Base-by-base conservation (phyloP, 129 eudicot species). In the Calendula officinalis region DNA sequence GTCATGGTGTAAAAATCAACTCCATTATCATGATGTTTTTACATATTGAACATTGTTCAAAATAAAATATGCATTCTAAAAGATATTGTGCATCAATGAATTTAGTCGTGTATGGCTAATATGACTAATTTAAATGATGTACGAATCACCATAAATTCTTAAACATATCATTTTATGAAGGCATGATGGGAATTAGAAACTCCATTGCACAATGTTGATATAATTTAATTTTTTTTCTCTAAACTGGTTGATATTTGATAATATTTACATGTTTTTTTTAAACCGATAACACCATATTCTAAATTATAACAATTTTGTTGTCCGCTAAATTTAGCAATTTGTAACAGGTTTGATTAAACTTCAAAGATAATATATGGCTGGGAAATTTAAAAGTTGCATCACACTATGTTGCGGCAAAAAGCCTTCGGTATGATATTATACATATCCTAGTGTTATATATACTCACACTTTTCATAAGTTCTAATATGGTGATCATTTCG, bases 311-410 rank as follows among this genome's bases (percentile, higher is more conserved):
- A 12, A 9, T 12, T 27, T 56, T 41, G 13, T 75, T 17, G 9
- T 51, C 35, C 60, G 33, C 3, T 12, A 3, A 7, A 15, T 17
- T 51, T 8, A 17, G 38, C 35, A 12, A 2, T 37, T 41, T 46
- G 45, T 43, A 17, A 47, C 56, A 77, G 80, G 64, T 8, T 17
- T 27, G 64, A 62, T 55, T 41, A 44, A 9, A 36, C 33, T 33
- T 35, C 6, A 69, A 53, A 34, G 52, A 40, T 35, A 44, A 35
- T 36, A 47, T 11, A 77, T 80, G 89, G 85, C 74, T 1, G 70
- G 56, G 8, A 81, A 62, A 41, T 62, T 87, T 15, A 83, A 68
- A 63, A 76, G 47, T 17, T 87, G 95, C 76, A 59, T 83, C 72
- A 16, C 60, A 56, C 51, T 83, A 14, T 87, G 95, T 59, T 87